These are phyloP conservation scores for Sphagnum contortum DNA, from an alignment of 225 moss, liverwort and hornwort genomes.

Conservation along the genomic window DNA sequence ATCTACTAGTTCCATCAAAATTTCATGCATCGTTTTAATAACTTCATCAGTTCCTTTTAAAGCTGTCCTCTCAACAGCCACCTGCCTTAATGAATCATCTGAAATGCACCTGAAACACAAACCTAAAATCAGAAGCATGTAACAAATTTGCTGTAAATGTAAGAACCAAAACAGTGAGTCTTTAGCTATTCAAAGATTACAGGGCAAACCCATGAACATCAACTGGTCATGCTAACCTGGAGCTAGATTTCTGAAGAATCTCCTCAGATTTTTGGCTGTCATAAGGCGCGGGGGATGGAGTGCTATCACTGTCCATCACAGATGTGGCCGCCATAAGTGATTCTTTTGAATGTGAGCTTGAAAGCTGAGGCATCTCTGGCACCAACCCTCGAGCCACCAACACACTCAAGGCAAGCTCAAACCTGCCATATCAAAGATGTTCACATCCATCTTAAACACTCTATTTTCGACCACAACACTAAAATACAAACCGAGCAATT, in stretches of 20 bases:
- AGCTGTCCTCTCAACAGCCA: constrained; percentile 9
- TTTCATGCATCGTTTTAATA: constrained; percentile 26
- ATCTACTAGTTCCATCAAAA: constrained; percentile 36
- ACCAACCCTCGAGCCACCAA: constrained; percentile 40
- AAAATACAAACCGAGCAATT: too few relatives aligned
- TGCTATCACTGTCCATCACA: constrained; percentile 13
- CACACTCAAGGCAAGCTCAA: constrained; percentile 42
- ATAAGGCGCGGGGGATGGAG: constrained; percentile 6
- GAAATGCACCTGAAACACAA: constrained; percentile 19
- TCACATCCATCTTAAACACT: too few relatives aligned
- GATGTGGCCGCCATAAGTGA: constrained; percentile 3
- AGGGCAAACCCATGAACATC: background rate
- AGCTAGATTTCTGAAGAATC: constrained; percentile 10
- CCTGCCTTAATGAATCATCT: constrained; percentile 17
- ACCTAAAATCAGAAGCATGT: too few relatives aligned
- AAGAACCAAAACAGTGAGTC: too few relatives aligned
- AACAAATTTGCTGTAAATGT: too few relatives aligned
- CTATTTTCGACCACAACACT: too few relatives aligned
- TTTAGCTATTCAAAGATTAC: too few relatives aligned
- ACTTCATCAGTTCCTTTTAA: constrained; percentile 20
- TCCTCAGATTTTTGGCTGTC: constrained; percentile 25
- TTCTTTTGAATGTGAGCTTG: constrained; percentile 16
- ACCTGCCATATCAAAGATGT: constrained; percentile 19
- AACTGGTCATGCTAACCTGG: constrained; percentile 14
- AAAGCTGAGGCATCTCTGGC: constrained; percentile 29